A percentile compares a stretch with the other conserved stretches of the same genome.
Conservation (phyloP, 2,329 filamentous ascomycete genomes). For the Hypoxylon sp. region DNA sequence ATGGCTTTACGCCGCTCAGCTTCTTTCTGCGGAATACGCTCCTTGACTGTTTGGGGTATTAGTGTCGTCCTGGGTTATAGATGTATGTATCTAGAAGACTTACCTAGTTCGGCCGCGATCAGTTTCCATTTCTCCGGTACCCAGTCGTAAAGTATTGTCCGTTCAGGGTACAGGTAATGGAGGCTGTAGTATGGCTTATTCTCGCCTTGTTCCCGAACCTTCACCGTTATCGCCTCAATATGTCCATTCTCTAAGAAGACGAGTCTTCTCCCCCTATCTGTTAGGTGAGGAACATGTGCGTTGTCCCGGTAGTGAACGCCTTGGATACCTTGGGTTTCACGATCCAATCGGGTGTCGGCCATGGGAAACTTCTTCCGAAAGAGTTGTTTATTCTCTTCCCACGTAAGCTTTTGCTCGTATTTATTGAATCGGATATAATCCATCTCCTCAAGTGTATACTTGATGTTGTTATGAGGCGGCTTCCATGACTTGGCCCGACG, state of each 20-base stretch:
- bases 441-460: constrained; percentile 50
- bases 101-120: constrained; percentile 58
- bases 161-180: constrained; percentile 60
- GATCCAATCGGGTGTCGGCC: constrained; percentile 27
- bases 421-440: constrained; percentile 52
- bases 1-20: constrained; percentile 40
- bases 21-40: constrained; percentile 40
- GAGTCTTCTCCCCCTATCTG: constrained; percentile 38
- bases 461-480: constrained; percentile 49
- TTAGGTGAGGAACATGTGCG: constrained; percentile 44
- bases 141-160: constrained; percentile 62
- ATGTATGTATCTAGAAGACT: constrained; percentile 45
- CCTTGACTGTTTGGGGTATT: constrained; percentile 37
- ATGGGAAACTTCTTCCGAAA: constrained; percentile 47
- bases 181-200: constrained; percentile 49
- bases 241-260: constrained; percentile 49
- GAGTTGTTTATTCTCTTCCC: constrained; percentile 38
- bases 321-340: constrained; percentile 49
- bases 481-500: constrained; percentile 11
- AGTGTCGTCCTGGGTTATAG: background rate
- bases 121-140: constrained; percentile 57
- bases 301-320: constrained; percentile 52
- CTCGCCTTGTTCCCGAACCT: constrained; percentile 49
- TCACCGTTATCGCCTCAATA: constrained; percentile 30
- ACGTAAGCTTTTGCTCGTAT: constrained; percentile 45